Conservation (phyloP, 805 yeast genomes). For the Starmerella vaccinii region DNA sequence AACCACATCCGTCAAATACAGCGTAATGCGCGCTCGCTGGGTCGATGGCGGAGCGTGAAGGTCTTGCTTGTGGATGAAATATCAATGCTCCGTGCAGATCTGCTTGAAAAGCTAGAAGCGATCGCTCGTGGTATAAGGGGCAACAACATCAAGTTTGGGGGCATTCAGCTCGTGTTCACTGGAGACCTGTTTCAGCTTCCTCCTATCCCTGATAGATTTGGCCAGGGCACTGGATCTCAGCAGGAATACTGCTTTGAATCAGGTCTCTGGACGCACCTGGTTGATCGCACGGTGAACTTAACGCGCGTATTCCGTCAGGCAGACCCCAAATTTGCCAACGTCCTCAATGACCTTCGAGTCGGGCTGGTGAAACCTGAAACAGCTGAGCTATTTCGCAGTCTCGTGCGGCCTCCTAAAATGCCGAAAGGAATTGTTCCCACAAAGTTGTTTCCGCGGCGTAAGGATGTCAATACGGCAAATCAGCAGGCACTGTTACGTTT, state of each 20-base stretch:
- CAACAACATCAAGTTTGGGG: conserved; percentile 68
- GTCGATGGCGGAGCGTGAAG: conserved; percentile 55
- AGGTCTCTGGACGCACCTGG: conserved; percentile 52
- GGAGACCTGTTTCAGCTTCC: conserved; percentile 98
- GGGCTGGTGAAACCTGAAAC: conserved; percentile 52
- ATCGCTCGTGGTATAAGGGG: conserved; percentile 51
- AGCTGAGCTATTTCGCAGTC: conserved; percentile 38
- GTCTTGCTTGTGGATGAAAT: conserved; percentile 84
- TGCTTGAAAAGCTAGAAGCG: conserved; percentile 63
- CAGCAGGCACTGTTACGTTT: conserved; percentile 40
- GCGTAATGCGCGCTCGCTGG: conserved; percentile 36
- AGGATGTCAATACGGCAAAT: conserved; percentile 76
- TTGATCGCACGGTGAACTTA: conserved; percentile 57
- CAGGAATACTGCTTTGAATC: conserved; percentile 62
- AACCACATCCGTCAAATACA: conserved; percentile 41
- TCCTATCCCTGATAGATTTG: conserved; percentile 48
- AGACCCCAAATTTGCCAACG: conserved; percentile 60
- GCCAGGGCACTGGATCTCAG: conserved; percentile 23
- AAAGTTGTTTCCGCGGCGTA: conserved; percentile 75
- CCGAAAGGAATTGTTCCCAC: conserved; percentile 80
- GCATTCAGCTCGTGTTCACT: conserved; percentile 75
- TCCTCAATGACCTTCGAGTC: conserved; percentile 69
- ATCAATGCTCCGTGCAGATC: conserved; percentile 79
- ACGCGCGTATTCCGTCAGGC: conserved; percentile 79
- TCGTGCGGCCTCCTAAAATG: conserved; percentile 48